phyloP scores from a whole-genome alignment of 2,329 filamentous ascomycete species.

The Pestalotiopsis sp. region DNA sequence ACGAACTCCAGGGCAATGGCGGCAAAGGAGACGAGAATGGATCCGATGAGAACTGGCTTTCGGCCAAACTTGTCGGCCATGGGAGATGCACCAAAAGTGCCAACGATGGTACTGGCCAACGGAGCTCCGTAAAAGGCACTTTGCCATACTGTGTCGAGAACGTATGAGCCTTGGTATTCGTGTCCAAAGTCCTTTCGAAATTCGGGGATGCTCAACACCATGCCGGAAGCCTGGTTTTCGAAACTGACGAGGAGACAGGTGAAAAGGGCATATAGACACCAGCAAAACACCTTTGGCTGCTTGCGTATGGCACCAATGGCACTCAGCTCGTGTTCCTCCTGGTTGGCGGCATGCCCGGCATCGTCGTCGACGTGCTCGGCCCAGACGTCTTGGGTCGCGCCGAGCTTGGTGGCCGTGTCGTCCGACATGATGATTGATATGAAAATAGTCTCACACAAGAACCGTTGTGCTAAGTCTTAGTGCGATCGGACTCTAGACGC shows the following conservation, averaged over 20 bases:
- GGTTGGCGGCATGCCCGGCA: conserved; percentile 3
- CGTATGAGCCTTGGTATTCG: conserved; percentile 5
- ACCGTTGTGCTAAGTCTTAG: not conserved
- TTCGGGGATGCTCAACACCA: conserved; percentile 9
- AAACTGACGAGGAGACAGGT: conserved; percentile 6
- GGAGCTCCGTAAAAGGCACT: conserved; percentile 1
- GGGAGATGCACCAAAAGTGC: conserved; percentile 24
- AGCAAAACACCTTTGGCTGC: not conserved
- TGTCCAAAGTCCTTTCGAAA: conserved; percentile 11
- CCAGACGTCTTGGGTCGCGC: not conserved
- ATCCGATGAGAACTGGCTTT: conserved; percentile 30
- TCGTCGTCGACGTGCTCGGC: conserved; percentile 7
- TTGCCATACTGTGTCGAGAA: conserved; percentile 5
- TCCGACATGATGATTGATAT: not conserved
- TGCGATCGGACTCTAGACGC: not conserved
- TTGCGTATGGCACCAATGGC: not conserved
- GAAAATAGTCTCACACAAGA: not conserved
- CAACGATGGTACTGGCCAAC: conserved; percentile 5
- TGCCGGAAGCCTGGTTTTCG: conserved; percentile 10
- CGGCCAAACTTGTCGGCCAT: conserved; percentile 38
- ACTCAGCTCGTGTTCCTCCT: conserved; percentile 8
- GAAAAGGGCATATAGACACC: conserved; percentile 7
- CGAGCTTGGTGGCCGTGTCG: not conserved
- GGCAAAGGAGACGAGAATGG: conserved; percentile 33
- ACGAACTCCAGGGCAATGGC: conserved; percentile 38